Base-by-base conservation (phyloP, 2,329 filamentous ascomycete species). In the Hypoxylon rubiginosum region DNA sequence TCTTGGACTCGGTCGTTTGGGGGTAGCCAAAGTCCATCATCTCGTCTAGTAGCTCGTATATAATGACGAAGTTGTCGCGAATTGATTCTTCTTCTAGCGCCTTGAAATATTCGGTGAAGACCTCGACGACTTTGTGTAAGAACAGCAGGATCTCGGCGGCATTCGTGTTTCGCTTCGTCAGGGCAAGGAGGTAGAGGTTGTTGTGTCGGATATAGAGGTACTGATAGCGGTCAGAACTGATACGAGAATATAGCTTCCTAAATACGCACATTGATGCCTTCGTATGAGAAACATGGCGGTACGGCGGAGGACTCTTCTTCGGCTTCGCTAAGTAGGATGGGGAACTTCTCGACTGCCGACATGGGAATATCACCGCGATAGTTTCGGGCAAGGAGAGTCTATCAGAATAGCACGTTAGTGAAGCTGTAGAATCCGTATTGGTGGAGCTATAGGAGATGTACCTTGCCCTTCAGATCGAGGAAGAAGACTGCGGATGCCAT, bases 11-110 rank as follows among this genome's bases (percentile, higher is more conserved):
- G 71, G 96, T 99, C 9, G 96, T 99, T 81, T 99, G 96, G 5
- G 96, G 96, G 80, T 99, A 97, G 69, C 96, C 96, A 85, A 99
- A 99, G 82, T 99, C 96, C 96, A 99, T 99, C 96, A 99, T 99
- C 84, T 99, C 96, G 78, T 99, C 96, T 69, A 99, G 88, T 67
- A 99, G 83, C 82, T 99, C 96, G 85, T 99, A 99, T 77, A 99
- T 99, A 78, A 99, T 90, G 80, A 99, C 96, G 78, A 99, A 99
- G 84, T 99, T 99, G 85, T 99, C 96, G 74, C 96, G 90, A 79
- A 99, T 99, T 74, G 93, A 97, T 82, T 99, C 96, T 81, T 99
- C 96, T 81, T 99, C 96, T 65, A 99, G 87, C 70, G 97, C 95
- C 81, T 99, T 99, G 87, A 99, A 99, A 85, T 99, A 99, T 82